Evolutionary conservation across 306 rosid species (phyloP).

Genomic region (Leucaena leucocephala): DNA sequence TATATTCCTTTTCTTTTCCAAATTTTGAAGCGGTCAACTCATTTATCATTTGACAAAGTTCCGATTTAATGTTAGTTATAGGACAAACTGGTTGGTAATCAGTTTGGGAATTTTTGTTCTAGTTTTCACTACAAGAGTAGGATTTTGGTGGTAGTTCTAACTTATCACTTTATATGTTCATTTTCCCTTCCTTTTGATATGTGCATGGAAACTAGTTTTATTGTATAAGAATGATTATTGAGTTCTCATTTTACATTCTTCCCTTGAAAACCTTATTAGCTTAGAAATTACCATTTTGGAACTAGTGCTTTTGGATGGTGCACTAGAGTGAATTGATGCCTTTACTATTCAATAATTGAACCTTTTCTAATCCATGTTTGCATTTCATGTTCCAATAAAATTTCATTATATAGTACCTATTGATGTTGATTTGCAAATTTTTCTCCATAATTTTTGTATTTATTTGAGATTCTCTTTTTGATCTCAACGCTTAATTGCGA

Average conservation of each 20-base stretch:
- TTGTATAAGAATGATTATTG: neutral
- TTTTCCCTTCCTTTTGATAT: neutral
- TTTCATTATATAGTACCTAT: slow-evolving; percentile 12
- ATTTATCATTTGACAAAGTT: neutral
- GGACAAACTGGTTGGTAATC: neutral
- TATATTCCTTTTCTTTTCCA: neutral
- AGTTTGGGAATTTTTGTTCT: neutral
- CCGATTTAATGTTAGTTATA: neutral
- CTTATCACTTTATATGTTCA: neutral
- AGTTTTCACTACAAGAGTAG: neutral
- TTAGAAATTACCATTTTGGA: neutral
- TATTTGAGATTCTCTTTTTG: slow-evolving; percentile 11
- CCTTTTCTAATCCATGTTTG: slow-evolving; percentile 21
- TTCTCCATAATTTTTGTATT: slow-evolving; percentile 6
- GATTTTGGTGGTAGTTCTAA: neutral
- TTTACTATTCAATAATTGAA: slow-evolving; percentile 20
- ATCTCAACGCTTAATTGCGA: slow-evolving; percentile 33
- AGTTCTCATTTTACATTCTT: neutral
- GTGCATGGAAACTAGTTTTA: neutral
- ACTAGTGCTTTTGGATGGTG: slow-evolving; percentile 34
- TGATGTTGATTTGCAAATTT: slow-evolving; percentile 26
- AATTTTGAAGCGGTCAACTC: neutral
- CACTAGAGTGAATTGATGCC: slow-evolving; percentile 20
- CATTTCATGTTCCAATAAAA: slow-evolving; percentile 24
- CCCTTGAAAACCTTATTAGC: neutral